These are phyloP conservation scores for Volvariella surrecta DNA, from an alignment of 1,284 basidiomycete genomes.

Conservation along the genomic window DNA sequence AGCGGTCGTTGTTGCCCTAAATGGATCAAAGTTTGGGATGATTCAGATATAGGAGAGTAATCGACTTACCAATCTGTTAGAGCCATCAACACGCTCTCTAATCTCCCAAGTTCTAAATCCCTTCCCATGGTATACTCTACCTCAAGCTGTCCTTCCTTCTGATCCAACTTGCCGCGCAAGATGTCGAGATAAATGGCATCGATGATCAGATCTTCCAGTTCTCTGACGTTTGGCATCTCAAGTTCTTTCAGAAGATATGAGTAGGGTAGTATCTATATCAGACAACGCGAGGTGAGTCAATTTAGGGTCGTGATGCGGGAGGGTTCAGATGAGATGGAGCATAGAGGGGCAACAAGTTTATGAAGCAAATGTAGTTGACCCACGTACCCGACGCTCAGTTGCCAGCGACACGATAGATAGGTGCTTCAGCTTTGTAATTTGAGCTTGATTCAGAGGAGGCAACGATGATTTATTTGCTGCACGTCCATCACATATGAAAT, in stretches of 20 bases:
- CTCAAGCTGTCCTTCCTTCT: slow-evolving; percentile 79
- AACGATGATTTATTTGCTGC: slow-evolving; percentile 56
- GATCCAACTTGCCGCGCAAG: slow-evolving; percentile 85
- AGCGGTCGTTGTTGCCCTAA: slow-evolving; percentile 68
- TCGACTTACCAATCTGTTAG: slow-evolving; percentile 63
- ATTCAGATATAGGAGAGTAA: background rate
- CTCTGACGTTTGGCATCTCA: slow-evolving; percentile 67
- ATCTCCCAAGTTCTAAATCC: slow-evolving; percentile 66
- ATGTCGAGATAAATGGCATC: slow-evolving; percentile 90
- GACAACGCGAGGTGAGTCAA: too few relatives aligned
- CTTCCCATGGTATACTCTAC: slow-evolving; percentile 88
- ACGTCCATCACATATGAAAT: slow-evolving; percentile 10
- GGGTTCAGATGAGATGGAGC: slow-evolving; percentile 5
- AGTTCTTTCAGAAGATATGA: slow-evolving; percentile 55
- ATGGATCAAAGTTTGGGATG: slow-evolving; percentile 1
- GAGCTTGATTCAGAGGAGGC: slow-evolving; percentile 63
- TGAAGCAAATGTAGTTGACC: slow-evolving; percentile 8
- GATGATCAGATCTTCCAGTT: slow-evolving; percentile 93
- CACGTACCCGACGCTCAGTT: slow-evolving; percentile 58
- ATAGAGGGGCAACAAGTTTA: slow-evolving; percentile 1
- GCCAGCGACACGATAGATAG: slow-evolving; percentile 84
- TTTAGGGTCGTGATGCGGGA: background rate
- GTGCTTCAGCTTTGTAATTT: slow-evolving; percentile 84
- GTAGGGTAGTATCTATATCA: slow-evolving; percentile 68
- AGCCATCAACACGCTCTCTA: slow-evolving; percentile 51